Conservation (phyloP, 1,284 basidiomycete species). For the Vanrija humicola region DNA sequence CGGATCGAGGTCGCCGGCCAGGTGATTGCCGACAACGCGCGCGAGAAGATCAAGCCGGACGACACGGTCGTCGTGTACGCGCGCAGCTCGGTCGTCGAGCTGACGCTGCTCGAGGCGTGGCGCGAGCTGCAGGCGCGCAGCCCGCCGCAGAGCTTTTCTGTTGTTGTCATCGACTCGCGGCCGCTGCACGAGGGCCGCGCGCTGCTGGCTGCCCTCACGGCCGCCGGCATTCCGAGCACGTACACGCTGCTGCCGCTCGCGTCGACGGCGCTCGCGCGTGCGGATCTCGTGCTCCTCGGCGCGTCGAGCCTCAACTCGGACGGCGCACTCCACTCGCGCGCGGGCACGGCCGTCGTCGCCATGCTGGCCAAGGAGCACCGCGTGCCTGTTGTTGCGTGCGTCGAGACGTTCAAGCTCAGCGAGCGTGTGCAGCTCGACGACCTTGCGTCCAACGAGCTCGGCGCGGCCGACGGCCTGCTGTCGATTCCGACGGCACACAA, state of each 20-base stretch:
- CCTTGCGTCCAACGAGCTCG: constrained; percentile 93
- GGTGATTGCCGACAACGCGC: constrained; percentile 84
- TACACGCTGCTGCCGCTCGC: constrained; percentile 89
- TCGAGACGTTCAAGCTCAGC: constrained; percentile 98
- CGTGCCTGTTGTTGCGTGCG: constrained; percentile 92
- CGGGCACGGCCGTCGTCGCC: constrained; percentile 91
- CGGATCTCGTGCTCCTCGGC: constrained; percentile 81
- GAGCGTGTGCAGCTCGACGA: constrained; percentile 90
- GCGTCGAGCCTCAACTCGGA: constrained; percentile 93
- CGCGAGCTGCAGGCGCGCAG: constrained; percentile 53
- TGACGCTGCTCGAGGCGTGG: constrained; percentile 74
- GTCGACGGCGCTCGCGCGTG: constrained; percentile 71
- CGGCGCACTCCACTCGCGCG: constrained; percentile 88
- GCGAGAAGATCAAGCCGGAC: constrained; percentile 88
- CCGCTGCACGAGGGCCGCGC: constrained; percentile 89
- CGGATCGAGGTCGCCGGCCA: constrained; percentile 89
- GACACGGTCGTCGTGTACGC: constrained; percentile 92
- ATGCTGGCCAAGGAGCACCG: constrained; percentile 89
- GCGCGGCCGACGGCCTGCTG: constrained; percentile 51
- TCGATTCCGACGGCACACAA: constrained; percentile 20
- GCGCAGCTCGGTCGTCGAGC: constrained; percentile 90
- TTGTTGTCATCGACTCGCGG: constrained; percentile 90
- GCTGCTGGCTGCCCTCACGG: constrained; percentile 67
- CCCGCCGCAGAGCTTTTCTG: constrained; percentile 72
- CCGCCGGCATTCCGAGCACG: constrained; percentile 76